phyloP scores from a whole-genome alignment of 495 filamentous ascomycete species.

The Penicillium chermesinum region DNA sequence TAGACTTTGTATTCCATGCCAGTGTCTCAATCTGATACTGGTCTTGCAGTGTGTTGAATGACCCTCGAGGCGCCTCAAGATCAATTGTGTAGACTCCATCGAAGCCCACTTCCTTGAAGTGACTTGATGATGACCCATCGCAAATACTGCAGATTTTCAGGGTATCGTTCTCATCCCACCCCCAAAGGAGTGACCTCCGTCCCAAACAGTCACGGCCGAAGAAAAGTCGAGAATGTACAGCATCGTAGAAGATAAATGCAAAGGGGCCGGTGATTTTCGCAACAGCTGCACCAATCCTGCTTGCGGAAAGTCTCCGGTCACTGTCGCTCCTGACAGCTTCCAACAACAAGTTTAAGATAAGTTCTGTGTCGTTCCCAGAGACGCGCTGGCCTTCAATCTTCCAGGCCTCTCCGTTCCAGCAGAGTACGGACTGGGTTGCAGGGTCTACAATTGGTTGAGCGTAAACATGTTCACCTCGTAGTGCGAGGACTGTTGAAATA shows the following conservation, averaged over 20 bases:
- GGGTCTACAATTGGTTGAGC: conserved; percentile 66
- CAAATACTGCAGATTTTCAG: conserved; percentile 74
- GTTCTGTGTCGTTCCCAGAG: conserved; percentile 69
- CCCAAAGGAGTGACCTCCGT: conserved; percentile 69
- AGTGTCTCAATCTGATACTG: conserved; percentile 30
- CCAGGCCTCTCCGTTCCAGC: conserved; percentile 99
- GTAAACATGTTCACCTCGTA: conserved; percentile 69
- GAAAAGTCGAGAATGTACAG: conserved; percentile 52
- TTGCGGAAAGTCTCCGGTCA: conserved; percentile 16
- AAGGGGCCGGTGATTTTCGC: conserved; percentile 75
- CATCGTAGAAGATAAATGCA: conserved; percentile 86
- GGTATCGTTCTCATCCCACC: conserved; percentile 36
- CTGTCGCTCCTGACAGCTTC: conserved; percentile 27
- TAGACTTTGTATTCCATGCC: conserved; percentile 23
- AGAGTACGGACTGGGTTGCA: conserved; percentile 64
- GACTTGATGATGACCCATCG: conserved; percentile 42
- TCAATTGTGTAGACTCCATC: conserved; percentile 69
- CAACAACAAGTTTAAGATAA: conserved; percentile 60
- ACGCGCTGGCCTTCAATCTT: conserved; percentile 53
- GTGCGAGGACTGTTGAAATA: conserved; percentile 77
- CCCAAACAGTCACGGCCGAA: conserved; percentile 85
- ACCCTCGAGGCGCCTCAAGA: conserved; percentile 29
- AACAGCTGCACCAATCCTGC: conserved; percentile 48
- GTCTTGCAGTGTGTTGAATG: not conserved
- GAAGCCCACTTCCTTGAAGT: conserved; percentile 77